A percentile compares a stretch with the other conserved stretches of the same genome.
Conservation (phyloP, 306 rosid genomes). For the Astragalus membranaceus region DNA sequence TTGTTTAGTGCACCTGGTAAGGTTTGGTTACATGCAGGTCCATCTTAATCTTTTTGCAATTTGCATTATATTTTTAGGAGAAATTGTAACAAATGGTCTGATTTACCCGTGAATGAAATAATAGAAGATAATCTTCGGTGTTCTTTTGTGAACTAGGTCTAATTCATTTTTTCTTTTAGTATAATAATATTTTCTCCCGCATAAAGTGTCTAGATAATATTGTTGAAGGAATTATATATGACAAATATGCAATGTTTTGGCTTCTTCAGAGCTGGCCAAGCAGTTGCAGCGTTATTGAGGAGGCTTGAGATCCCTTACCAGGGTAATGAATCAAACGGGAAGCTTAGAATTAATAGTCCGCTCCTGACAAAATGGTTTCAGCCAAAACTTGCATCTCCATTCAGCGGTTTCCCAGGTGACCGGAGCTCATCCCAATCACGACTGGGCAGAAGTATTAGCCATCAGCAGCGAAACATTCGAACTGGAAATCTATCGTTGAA, state of each 20-base stretch:
- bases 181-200: neutral
- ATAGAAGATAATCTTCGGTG: neutral
- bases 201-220: neutral
- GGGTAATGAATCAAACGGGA: constrained; percentile 75
- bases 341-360: constrained; percentile 61
- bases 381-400: constrained; percentile 69
- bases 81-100: neutral
- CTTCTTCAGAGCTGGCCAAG: constrained; percentile 70
- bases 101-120: neutral
- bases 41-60: neutral
- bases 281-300: constrained; percentile 64
- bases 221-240: constrained; percentile 17
- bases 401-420: constrained; percentile 57
- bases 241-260: constrained; percentile 24
- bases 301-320: constrained; percentile 70
- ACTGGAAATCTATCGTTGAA: constrained; percentile 57
- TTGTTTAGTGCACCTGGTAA: neutral
- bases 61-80: constrained; percentile 19
- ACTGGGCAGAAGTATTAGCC: constrained; percentile 56
- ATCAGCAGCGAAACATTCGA: constrained; percentile 81
- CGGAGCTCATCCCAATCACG: constrained; percentile 48
- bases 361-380: constrained; percentile 67
- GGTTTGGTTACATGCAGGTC: neutral
- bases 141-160: neutral
- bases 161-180: neutral